Evolutionary conservation across 208 protist genomes (phyloP), one percentile per base, ranked within the genome.

Genomic region (Leishmania gerbilli): DNA sequence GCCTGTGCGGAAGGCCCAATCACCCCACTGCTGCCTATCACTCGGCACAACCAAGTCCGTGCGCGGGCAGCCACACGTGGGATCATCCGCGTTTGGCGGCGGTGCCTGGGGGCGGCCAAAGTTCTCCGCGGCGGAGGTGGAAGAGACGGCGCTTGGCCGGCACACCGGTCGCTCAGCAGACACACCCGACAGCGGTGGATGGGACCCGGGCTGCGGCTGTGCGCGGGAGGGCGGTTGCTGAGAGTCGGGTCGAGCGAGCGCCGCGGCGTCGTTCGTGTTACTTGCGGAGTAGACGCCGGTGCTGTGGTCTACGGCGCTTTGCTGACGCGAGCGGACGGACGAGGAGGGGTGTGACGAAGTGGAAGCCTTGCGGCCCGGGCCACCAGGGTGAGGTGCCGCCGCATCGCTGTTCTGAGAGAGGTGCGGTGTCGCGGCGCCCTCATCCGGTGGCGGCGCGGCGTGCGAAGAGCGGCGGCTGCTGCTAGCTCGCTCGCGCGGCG

Each of bases 1-100:
- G 74, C 79, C 42, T 8, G 62, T 81, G 40, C 89, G 86, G 37
- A 81, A 77, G 27, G 80, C 89, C 24, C 60, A 42, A 78, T 86
- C 84, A 47, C 69, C 69, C 56, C 71, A 80, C 53, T 78, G 79
- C 76, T 45, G 71, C 34, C 79, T 64, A 55, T 86, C 77, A 58
- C 77, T 87, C 56, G 80, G 80, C 74, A 45, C 37, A 15, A 76
- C 58, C 76, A 80, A 42, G 21, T 80, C 86, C 8, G 82, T 75
- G 49, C 53, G 62, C 64, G 65, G 72, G 8, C 72, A 69, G 55
- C 69, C 62, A 45, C 53, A n/a, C 34, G 34, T 75, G 21, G 74
- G 34, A 7, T 77, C 55, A 45, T 45, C 47, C 4, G 74, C 53
- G 21, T 34, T 60, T 49, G 55, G 6, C 53, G 9, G 53, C 34